Evolutionary conservation across 139 green algal species (phyloP), one percentile per base, ranked within the genome.

Genomic region (Chlorella vulgaris): DNA sequence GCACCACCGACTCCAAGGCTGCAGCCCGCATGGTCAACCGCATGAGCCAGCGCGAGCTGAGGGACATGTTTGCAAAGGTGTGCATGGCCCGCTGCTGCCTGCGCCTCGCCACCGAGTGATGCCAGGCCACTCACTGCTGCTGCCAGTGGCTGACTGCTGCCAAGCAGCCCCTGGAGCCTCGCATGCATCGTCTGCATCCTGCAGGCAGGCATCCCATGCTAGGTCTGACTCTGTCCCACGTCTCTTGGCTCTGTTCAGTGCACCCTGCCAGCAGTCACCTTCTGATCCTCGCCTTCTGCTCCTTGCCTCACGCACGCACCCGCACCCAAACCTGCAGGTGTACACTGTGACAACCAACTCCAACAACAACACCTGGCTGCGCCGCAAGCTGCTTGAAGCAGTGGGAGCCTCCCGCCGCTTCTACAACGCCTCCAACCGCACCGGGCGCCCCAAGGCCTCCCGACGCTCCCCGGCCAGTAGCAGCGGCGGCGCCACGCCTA

Each of bases 321-420:
- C 1, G 2, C 68, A 4, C 22, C 36, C 39, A 58, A 24, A 10
- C 47, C 47, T 26, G 38, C 39, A 65, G 60, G 81, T 85, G 1
- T 85, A 85, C 38, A 31, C 19, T 15, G 55, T 53, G 29, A 28
- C 40, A 26, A 85, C 81, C 43, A 55, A 75, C 71, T 81, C 71
- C 35, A 85, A 85, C 71, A 85, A 85, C 71, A 85, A 85, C 71
- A 76, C 66, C 62, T 85, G 81, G 81, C 47, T 85, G 61, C 62
- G 81, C 8, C 62, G 81, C 50, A 85, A 85, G 71, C 81, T 85
- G 28, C 33, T 76, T 10, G 81, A 85, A 29, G 75, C 74, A 1
- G 74, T 80, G 26, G 74, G 74, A 26, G 74, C 74, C 55, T 53
- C 31, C 26, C 74, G 74, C 55, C 74, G 74, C 36, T 69, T 80